phyloP scores from a whole-genome alignment of 2,329 filamentous ascomycete species.

The Ophiosphaerella korrae region DNA sequence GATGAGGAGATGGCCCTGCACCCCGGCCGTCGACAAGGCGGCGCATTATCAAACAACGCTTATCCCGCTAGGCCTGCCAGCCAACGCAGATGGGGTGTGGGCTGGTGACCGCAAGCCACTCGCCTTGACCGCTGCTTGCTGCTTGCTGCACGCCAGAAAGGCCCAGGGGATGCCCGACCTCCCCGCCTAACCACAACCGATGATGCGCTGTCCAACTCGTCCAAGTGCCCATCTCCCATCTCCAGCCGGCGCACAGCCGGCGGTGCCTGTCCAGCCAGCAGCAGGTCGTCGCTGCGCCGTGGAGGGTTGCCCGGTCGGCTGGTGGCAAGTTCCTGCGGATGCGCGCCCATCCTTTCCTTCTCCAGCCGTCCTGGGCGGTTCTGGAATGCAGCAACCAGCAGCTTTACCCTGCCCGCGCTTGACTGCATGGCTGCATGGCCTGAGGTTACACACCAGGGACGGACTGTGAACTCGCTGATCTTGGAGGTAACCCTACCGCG shows the following conservation, averaged over 20 bases:
- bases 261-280: slow-evolving; percentile 15
- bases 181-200: slow-evolving; percentile 15
- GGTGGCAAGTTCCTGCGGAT: slow-evolving; percentile 19
- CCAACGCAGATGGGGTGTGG: slow-evolving; percentile 29
- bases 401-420: slow-evolving; percentile 1
- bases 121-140: slow-evolving; percentile 36
- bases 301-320: slow-evolving; percentile 11
- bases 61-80: slow-evolving; percentile 32
- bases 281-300: background rate
- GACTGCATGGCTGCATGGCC: background rate
- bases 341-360: slow-evolving; percentile 26
- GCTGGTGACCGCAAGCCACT: slow-evolving; percentile 24
- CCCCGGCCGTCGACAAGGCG: slow-evolving; percentile 11
- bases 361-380: slow-evolving; percentile 17
- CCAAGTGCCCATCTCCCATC: no score
- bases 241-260: background rate
- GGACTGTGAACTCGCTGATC: background rate
- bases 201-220: slow-evolving; percentile 10
- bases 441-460: slow-evolving; percentile 8
- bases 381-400: slow-evolving; percentile 24
- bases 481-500: background rate
- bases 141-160: slow-evolving; percentile 30
- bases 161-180: slow-evolving; percentile 17
- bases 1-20: background rate
- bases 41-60: slow-evolving; percentile 33